Evolutionary conservation across 345 rosid species (phyloP).

Genomic region (Boechera stricta): DNA sequence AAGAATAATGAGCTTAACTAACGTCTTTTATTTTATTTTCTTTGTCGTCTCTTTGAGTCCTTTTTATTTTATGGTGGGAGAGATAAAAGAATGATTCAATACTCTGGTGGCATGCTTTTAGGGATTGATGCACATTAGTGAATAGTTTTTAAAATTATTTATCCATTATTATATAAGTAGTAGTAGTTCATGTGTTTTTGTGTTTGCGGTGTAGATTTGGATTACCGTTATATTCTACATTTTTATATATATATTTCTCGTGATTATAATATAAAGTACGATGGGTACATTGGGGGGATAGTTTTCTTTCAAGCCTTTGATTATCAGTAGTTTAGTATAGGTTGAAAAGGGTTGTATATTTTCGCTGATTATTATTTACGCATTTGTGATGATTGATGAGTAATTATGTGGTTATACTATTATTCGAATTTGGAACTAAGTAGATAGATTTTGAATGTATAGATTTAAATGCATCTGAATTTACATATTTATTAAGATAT

Average conservation of each 20-base stretch:
- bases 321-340: background rate
- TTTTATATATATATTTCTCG: background rate
- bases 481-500: too few species aligned
- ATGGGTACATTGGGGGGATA: background rate
- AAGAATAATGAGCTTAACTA: slow-evolving; percentile 29
- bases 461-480: too few species aligned
- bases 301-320: background rate
- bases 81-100: slow-evolving; percentile 33
- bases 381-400: too few species aligned
- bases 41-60: slow-evolving; percentile 9
- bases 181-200: slow-evolving; percentile 28
- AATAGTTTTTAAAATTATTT: slow-evolving; percentile 21
- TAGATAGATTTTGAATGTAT: background rate
- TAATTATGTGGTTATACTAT: background rate
- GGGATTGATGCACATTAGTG: slow-evolving; percentile 48
- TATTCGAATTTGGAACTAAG: background rate
- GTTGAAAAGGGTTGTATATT: background rate
- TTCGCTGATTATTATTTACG: background rate
- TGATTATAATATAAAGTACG: slow-evolving; percentile 6
- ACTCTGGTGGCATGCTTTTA: slow-evolving; percentile 26
- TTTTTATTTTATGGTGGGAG: background rate
- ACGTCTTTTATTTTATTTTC: background rate
- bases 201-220: slow-evolving; percentile 30
- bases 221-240: slow-evolving; percentile 21
- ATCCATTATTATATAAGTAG: slow-evolving; percentile 22